phyloP scores from a whole-genome alignment of 768 basidiomycete species.

The Crepidotus variabilis region DNA sequence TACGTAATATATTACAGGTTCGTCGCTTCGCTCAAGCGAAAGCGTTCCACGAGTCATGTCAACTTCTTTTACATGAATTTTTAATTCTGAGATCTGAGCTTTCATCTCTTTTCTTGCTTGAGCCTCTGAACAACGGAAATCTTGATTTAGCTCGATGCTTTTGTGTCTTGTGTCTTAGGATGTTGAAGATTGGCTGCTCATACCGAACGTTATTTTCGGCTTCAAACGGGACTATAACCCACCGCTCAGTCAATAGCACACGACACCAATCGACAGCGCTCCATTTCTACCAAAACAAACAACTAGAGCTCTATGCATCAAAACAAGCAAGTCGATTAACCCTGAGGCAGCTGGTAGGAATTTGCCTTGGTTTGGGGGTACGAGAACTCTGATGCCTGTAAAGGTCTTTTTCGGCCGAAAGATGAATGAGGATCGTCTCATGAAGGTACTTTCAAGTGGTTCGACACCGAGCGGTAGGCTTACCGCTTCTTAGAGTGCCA shows the following conservation, averaged over 20 bases:
- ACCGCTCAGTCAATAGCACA: neutral
- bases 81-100: neutral
- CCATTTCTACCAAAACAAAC: constrained; percentile 81
- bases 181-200: constrained; percentile 17
- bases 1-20: neutral
- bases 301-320: constrained; percentile 76
- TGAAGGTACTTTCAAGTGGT: constrained; percentile 48
- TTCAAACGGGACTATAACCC: constrained; percentile 2
- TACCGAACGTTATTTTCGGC: constrained; percentile 6
- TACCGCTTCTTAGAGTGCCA: constrained; percentile 59
- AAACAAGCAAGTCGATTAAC: constrained; percentile 70
- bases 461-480: neutral
- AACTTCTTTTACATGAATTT: neutral
- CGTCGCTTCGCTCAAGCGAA: neutral
- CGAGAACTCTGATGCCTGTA: neutral
- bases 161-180: constrained; percentile 3
- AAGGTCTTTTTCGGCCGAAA: constrained; percentile 86
- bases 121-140: neutral
- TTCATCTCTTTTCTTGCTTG: neutral
- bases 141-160: neutral
- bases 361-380: neutral
- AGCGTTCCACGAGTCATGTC: neutral
- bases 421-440: constrained; percentile 73
- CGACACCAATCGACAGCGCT: constrained; percentile 31
- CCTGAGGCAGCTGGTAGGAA: constrained; percentile 68